Percentiles rank a stretch among this genome's conserved stretches.
phyloP scores from a whole-genome alignment of 75 land plant genomes.

The Chamaecyparis obtusa region DNA sequence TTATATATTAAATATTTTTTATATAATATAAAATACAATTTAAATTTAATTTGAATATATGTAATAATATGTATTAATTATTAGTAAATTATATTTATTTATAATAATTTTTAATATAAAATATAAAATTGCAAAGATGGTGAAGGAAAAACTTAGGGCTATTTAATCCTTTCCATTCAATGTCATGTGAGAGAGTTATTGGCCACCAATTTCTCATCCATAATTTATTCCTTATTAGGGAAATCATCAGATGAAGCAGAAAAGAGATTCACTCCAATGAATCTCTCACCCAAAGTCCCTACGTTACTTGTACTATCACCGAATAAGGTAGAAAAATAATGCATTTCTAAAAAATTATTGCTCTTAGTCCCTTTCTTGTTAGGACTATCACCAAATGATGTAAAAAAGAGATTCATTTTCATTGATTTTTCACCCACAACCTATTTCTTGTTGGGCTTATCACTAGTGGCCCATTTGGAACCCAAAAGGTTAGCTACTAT shows the following conservation, averaged over 20 bases:
- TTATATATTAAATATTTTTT: too few relatives aligned
- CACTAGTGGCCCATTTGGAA: constrained; percentile 61
- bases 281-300: background rate
- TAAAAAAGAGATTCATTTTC: constrained; percentile 10
- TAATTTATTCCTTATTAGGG: background rate
- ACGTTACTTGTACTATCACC: constrained; percentile 23
- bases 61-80: too few relatives aligned
- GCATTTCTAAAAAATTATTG: constrained; percentile 1
- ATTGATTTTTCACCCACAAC: background rate
- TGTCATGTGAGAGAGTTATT: background rate
- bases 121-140: too few relatives aligned
- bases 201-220: background rate
- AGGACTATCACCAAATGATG: constrained; percentile 3
- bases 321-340: background rate
- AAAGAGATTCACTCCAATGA: constrained; percentile 6
- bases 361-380: background rate
- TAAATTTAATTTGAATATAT: too few relatives aligned
- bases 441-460: constrained; percentile 10
- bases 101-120: too few relatives aligned
- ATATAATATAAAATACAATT: too few relatives aligned
- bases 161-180: too few relatives aligned
- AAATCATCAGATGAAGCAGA: background rate
- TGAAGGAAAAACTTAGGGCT: too few relatives aligned
- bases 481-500: constrained; percentile 68
- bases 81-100: too few relatives aligned